A percentile compares a stretch with the other conserved stretches of the same genome.
phyloP scores from a whole-genome alignment of 202 grass and related monocot genomes.

The Schoenoplectus triqueter region DNA sequence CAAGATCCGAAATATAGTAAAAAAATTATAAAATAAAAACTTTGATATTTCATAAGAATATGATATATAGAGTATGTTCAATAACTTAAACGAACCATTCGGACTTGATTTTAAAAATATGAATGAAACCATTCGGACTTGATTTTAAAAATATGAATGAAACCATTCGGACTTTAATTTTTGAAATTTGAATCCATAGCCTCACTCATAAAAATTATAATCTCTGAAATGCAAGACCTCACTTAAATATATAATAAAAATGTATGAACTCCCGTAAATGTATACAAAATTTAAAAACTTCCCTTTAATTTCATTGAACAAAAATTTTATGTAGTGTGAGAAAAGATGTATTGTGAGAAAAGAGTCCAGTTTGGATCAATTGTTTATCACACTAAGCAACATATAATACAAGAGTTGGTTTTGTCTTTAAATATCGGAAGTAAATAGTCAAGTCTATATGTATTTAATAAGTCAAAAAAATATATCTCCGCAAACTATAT shows the following conservation, averaged over 20 bases:
- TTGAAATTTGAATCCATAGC: too few species aligned
- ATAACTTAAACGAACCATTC: too few species aligned
- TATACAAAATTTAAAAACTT: too few species aligned
- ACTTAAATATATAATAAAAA: not conserved
- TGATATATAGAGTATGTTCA: too few species aligned
- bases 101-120: too few species aligned
- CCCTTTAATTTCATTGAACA: not conserved
- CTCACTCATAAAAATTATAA: not conserved
- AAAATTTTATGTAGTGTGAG: not conserved
- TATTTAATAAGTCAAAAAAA: not conserved
- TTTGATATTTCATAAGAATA: too few species aligned
- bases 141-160: too few species aligned
- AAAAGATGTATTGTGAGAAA: not conserved
- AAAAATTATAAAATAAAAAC: too few species aligned
- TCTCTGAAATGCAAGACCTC: not conserved
- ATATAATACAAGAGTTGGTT: not conserved
- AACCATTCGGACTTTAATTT: too few species aligned
- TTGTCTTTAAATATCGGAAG: not conserved
- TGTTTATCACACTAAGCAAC: not conserved
- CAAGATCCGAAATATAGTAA: too few species aligned
- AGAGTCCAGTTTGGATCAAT: not conserved
- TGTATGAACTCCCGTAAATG: too few species aligned
- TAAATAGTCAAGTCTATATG: not conserved
- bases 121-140: too few species aligned
- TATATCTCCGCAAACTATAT: not conserved